Percentiles rank a stretch among this genome's conserved stretches.
phyloP scores from a whole-genome alignment of 176 grass and related monocot species.

The Poa annua region DNA sequence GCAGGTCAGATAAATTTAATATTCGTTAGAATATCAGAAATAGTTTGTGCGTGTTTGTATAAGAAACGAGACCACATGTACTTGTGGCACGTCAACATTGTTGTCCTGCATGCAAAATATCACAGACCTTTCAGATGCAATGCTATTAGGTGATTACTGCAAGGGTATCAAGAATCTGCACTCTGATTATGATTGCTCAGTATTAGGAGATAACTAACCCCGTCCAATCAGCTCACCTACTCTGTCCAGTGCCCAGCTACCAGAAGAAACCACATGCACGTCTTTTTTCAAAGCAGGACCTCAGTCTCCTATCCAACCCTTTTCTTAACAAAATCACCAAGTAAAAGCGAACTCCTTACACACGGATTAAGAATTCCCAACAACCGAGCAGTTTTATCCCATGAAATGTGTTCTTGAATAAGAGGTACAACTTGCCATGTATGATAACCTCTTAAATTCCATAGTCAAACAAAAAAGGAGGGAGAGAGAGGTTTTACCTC shows the following conservation, averaged over 20 bases:
- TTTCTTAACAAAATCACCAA: not conserved
- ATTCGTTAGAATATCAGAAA: conserved; percentile 27
- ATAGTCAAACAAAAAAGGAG: not conserved
- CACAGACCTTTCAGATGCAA: conserved; percentile 22
- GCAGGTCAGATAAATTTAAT: not conserved
- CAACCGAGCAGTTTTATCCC: not conserved
- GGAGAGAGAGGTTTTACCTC: conserved; percentile 55
- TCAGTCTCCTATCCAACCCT: not conserved
- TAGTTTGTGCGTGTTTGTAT: not conserved
- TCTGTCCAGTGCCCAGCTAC: not conserved
- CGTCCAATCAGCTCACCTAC: not conserved
- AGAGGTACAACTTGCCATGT: not conserved
- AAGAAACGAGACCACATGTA: not conserved
- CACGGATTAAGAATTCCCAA: conserved; percentile 5
- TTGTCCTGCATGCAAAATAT: conserved; percentile 7
- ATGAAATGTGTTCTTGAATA: not conserved
- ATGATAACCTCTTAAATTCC: not conserved
- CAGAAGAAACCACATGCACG: not conserved
- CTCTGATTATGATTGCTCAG: not conserved
- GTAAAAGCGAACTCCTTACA: conserved; percentile 26
- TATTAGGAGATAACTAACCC: conserved; percentile 6
- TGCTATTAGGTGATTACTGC: conserved; percentile 2
- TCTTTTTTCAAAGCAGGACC: not conserved
- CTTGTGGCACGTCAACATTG: not conserved
- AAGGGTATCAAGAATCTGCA: not conserved